These are phyloP conservation scores for Coprinopsis strossmayeri DNA, from an alignment of 768 basidiomycete species.

Conservation along the genomic window DNA sequence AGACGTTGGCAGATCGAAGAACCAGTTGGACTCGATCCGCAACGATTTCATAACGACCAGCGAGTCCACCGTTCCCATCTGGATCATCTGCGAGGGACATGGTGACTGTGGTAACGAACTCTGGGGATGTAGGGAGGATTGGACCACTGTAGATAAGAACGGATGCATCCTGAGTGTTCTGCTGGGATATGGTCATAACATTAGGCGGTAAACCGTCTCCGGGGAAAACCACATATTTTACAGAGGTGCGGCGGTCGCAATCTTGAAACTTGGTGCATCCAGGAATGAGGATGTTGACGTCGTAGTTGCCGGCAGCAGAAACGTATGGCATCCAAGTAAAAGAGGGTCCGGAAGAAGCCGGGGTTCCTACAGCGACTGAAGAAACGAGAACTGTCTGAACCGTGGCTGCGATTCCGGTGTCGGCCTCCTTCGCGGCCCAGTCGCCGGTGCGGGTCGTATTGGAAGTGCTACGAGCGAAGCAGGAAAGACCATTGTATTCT, in stretches of 20 bases:
- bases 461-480: constrained; percentile 73
- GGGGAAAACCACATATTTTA: constrained; percentile 78
- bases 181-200: constrained; percentile 70
- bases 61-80: constrained; percentile 47
- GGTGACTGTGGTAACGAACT: constrained; percentile 68
- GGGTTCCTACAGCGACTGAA: constrained; percentile 55
- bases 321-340: constrained; percentile 92
- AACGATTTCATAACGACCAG: constrained; percentile 70
- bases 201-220: constrained; percentile 58
- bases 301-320: constrained; percentile 83
- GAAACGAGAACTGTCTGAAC: constrained; percentile 69
- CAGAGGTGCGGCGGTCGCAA: constrained; percentile 74
- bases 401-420: constrained; percentile 77
- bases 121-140: constrained; percentile 63
- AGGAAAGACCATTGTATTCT: constrained; percentile 56
- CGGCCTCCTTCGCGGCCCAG: constrained; percentile 60
- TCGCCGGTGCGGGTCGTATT: constrained; percentile 58
- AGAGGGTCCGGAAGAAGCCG: constrained; percentile 56
- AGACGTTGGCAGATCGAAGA: constrained; percentile 54
- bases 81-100: constrained; percentile 70
- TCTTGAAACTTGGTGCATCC: constrained; percentile 80
- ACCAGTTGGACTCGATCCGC: constrained; percentile 82
- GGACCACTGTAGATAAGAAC: constrained; percentile 75
- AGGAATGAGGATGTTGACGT: constrained; percentile 78
- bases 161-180: constrained; percentile 54